Evolutionary conservation across 345 rosid species (phyloP), one percentile per base, ranked within the genome.

Genomic region (Diplotaxis tenuifolia): DNA sequence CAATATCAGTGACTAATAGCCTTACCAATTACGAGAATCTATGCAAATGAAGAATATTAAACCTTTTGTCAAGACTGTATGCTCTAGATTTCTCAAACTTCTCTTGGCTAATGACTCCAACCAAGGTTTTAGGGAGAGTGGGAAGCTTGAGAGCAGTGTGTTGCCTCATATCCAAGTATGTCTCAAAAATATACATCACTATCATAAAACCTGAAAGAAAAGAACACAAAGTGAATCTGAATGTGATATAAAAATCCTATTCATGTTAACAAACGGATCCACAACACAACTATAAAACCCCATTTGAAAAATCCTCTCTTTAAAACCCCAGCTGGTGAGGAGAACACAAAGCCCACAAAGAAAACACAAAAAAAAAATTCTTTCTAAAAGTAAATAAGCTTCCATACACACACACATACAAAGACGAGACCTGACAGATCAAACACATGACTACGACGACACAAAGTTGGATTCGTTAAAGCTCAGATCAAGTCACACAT

Each of bases 1-100:
- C 29, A 60, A 20, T 7, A 36, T 78, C 61, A 72, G 68, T 34
- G 45, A 68, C 1, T 3, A 11, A 28, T 18, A 40, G 12, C 38
- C 47, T 28, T 7, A 1, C 4, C 16, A 45, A n/a, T 18, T 28
- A 60, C n/a, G 19, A 60, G 4, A 59, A 25, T 9, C 23, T 20
- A 47, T 66, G 72, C 32, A 6, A 22, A 65, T 45, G 74, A 74
- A 16, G 3, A 56, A 45, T 21, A 63, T 0, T 0, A 57, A 78
- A 92, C 99, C 99, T 96, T 81, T 92, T 96, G 79, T 92, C 98
- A 66, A 96, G 94, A 79, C 99, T 96, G 80, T 96, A 92, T 60
- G 93, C 89, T 67, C 98, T 87, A 47, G 99, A 87, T 73, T 86
- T 92, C 75, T 86, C 87, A 81, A 96, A 92, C 76, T 96, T 96